These are phyloP conservation scores for Colletotrichum caudatum DNA, from an alignment of 2,329 filamentous ascomycete genomes.

Conservation along the genomic window DNA sequence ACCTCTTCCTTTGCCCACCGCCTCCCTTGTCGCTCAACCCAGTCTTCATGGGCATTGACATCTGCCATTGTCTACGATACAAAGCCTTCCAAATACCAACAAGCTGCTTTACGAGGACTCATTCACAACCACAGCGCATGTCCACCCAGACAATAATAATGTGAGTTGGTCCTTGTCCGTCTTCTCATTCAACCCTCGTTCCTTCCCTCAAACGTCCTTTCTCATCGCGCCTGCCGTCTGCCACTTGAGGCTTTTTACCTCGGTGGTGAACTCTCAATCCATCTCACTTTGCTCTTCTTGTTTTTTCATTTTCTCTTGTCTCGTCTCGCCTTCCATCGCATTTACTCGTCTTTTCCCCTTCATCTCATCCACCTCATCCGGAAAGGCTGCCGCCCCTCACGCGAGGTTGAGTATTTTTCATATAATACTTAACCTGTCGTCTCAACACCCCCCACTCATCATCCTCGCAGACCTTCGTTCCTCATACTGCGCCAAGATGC, in stretches of 20 bases:
- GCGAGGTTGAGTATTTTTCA: conserved; percentile 9
- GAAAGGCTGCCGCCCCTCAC: neutral
- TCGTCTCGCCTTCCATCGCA: neutral
- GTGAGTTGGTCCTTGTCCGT: conserved; percentile 31
- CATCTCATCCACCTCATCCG: conserved; percentile 7
- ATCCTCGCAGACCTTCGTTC: conserved; percentile 2
- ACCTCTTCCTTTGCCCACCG: conserved; percentile 15
- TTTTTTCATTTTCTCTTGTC: neutral
- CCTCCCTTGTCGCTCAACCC: conserved; percentile 36
- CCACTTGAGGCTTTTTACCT: neutral
- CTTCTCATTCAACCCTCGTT: neutral
- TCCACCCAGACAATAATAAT: conserved; percentile 36
- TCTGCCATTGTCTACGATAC: conserved; percentile 36
- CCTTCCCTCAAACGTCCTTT: conserved; percentile 27
- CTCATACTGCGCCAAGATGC: conserved; percentile 31
- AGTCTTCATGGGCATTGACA: conserved; percentile 30
- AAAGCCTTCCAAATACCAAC: conserved; percentile 19
- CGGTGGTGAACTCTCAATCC: neutral
- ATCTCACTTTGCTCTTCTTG: neutral
- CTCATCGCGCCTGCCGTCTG: conserved; percentile 17
- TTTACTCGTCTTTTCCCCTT: neutral
- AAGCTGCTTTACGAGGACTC: conserved; percentile 8
- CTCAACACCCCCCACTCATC: conserved; percentile 8
- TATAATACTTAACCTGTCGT: conserved; percentile 12
- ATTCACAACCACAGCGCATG: conserved; percentile 16